Conservation (phyloP, 176 grass and related monocot genomes). For the Hsuehochloa calcarea region DNA sequence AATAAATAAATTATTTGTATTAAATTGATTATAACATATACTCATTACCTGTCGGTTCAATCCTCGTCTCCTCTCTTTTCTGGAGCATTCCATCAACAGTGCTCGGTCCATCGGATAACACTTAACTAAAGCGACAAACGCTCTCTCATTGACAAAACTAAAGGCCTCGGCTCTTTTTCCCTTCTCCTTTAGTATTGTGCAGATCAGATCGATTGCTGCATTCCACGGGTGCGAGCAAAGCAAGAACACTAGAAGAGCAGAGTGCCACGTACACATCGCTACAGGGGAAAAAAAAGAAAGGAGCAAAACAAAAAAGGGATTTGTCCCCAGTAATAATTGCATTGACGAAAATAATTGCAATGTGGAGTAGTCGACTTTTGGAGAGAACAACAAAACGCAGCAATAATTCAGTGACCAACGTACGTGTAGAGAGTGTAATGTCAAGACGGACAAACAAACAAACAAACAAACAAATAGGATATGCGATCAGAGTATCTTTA, state of each 20-base stretch:
- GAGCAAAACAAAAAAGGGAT: background rate
- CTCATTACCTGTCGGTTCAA: background rate
- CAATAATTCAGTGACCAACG: conserved; percentile 14
- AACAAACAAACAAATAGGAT: too few relatives aligned
- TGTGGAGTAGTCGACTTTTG: background rate
- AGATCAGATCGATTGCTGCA: conserved; percentile 30
- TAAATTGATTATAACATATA: background rate
- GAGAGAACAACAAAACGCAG: background rate
- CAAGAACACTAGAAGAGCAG: conserved; percentile 22
- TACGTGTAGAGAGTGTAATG: background rate
- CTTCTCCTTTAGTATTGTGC: conserved; percentile 22
- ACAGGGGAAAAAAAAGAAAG: background rate
- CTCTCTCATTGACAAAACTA: conserved; percentile 17
- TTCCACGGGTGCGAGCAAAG: conserved; percentile 39
- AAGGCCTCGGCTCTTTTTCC: background rate
- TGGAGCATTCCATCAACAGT: conserved; percentile 38
- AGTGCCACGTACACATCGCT: background rate
- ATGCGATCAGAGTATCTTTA: too few relatives aligned
- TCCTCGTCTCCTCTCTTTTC: conserved; percentile 16
- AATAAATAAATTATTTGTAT: too few relatives aligned
- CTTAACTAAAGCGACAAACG: background rate
- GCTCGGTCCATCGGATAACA: conserved; percentile 28
- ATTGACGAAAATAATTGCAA: background rate
- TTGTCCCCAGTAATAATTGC: conserved; percentile 31
- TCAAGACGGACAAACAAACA: background rate